Evolutionary conservation across 345 rosid species (phyloP), one percentile per base, ranked within the genome.

Genomic region (Bruguiera sexangula): DNA sequence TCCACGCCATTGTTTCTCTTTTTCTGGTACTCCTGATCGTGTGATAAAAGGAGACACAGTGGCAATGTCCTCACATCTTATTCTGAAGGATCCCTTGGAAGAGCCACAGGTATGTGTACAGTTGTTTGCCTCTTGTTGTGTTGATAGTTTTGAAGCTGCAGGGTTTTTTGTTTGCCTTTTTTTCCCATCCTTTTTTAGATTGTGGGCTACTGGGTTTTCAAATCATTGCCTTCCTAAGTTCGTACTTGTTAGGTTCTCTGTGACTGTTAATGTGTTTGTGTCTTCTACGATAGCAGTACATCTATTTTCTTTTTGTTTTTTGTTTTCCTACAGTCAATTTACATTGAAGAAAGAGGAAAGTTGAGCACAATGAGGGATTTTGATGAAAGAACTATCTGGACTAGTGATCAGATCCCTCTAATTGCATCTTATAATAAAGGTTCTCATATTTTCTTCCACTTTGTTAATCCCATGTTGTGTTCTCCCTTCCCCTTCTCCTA

Each of bases 321-420:
- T 50, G 69, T 52, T 73, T 75, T 54, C 69, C 69, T 73, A 68
- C 86, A 94, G 98, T 76, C 82, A 70, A 84, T 74, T 65, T 88
- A 81, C 79, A 66, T 86, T 77, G 97, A 94, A 84, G 98, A 94
- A 78, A 84, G 96, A 80, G 98, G 96, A 75, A 91, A 88, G 68
- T 56, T 87, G 69, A 86, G 79, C 80, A 75, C 83, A 69, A 85
- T 89, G 96, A 92, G 80, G 78, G 95, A 89, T 71, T 86, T 76
- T 77, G 93, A 89, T 75, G 98, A 94, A 79, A 87, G 89, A 82
- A 88, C 96, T 73, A 92, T 94, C 79, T 94, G 97, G 98, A 87
- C 96, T 1, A 91, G 96, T 60, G 88, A 85, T 71, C 82, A 8
- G 73, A 75, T 94, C 67, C 92, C 96, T 75, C 84, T 91, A 72